These are phyloP conservation scores for Colletotrichum horii DNA, from an alignment of 2,329 filamentous ascomycete genomes.

Conservation along the genomic window DNA sequence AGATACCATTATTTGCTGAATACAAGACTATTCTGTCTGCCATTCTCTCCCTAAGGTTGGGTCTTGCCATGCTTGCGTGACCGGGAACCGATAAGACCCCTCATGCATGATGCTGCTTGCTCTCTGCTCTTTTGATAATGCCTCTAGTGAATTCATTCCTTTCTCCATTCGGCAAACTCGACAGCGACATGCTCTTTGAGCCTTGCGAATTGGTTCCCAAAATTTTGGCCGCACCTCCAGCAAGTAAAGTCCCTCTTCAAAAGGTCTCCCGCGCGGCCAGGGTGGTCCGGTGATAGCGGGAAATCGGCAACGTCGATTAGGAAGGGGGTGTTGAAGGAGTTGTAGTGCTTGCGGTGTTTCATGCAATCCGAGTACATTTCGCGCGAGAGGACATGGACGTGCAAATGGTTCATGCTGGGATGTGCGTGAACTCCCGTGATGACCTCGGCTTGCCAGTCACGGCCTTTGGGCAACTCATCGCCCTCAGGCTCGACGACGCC, in stretches of 20 bases:
- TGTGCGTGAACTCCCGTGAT: slow-evolving; percentile 82
- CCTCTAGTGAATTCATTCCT: slow-evolving; percentile 44
- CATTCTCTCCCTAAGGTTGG: not conserved
- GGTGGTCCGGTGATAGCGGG: slow-evolving; percentile 68
- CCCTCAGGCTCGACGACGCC: slow-evolving; percentile 53
- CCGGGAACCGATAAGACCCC: not conserved
- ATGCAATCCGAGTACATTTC: slow-evolving; percentile 78
- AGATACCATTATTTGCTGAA: slow-evolving; percentile 11
- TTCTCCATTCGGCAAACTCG: slow-evolving; percentile 81
- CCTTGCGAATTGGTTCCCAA: slow-evolving; percentile 74
- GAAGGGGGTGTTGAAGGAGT: slow-evolving; percentile 87
- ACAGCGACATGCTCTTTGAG: slow-evolving; percentile 77
- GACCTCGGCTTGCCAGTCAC: slow-evolving; percentile 81
- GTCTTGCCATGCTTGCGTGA: not conserved
- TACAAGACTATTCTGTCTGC: not conserved
- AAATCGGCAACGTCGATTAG: slow-evolving; percentile 81
- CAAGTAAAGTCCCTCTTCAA: slow-evolving; percentile 69
- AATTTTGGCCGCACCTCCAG: slow-evolving; percentile 82
- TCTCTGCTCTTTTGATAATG: slow-evolving; percentile 20
- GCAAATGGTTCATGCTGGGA: slow-evolving; percentile 91
- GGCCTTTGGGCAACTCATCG: slow-evolving; percentile 65
- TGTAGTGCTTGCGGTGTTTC: slow-evolving; percentile 88
- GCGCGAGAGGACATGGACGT: slow-evolving; percentile 84
- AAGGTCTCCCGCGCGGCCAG: slow-evolving; percentile 63
- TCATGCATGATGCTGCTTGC: not conserved